Conservation (phyloP, 306 rosid species). For the Vigna unguiculata region DNA sequence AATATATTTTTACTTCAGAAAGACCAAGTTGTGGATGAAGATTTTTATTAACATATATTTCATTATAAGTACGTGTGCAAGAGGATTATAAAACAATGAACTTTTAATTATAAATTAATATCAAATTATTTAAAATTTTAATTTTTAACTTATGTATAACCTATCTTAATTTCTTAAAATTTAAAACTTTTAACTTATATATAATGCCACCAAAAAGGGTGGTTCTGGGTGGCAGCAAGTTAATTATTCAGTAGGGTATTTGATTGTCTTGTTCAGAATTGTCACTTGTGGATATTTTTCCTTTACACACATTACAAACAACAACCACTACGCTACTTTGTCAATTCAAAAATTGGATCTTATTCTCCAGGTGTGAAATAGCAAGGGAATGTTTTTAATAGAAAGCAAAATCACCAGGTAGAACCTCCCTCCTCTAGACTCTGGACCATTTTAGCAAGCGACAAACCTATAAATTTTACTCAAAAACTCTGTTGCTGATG, state of each 20-base stretch:
- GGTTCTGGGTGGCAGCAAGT: background rate
- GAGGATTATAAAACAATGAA: too few relatives aligned
- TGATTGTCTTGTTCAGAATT: background rate
- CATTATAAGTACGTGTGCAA: too few relatives aligned
- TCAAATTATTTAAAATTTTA: too few relatives aligned
- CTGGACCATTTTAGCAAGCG: conserved; percentile 19
- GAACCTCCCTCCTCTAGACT: background rate
- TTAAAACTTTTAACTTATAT: too few relatives aligned
- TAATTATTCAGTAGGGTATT: background rate
- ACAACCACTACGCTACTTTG: background rate
- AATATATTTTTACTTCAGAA: background rate
- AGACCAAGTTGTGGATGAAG: background rate
- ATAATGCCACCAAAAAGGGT: background rate
- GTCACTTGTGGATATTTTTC: background rate
- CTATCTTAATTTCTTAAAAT: too few relatives aligned
- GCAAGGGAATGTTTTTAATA: conserved; percentile 8
- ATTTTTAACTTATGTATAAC: too few relatives aligned
- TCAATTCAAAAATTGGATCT: background rate
- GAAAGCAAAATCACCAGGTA: background rate
- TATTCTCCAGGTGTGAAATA: conserved; percentile 10
- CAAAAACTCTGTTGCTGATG: background rate
- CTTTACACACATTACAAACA: background rate
- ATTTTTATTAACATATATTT: too few relatives aligned
- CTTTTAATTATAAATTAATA: too few relatives aligned
- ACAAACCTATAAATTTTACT: background rate